Conservation (phyloP, 345 rosid genomes). For the Heritiera littoralis region DNA sequence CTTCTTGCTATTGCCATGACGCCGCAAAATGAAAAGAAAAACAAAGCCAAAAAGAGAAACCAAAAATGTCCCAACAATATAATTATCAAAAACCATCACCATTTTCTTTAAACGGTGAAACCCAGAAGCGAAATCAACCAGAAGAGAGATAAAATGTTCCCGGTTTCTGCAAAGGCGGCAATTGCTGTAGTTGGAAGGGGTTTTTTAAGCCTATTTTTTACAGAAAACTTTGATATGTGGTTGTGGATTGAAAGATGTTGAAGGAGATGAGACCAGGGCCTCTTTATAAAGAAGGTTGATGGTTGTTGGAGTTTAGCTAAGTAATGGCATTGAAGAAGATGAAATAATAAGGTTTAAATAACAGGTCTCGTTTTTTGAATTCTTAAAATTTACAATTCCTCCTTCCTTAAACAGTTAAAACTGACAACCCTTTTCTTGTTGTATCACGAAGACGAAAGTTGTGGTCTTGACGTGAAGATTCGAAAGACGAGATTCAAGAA, state of each 20-base stretch:
- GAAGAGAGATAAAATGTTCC: background rate
- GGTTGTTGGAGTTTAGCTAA: background rate
- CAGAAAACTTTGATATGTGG: background rate
- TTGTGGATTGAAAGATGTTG: background rate
- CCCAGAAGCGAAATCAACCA: background rate
- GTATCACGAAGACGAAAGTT: background rate
- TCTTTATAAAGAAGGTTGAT: background rate
- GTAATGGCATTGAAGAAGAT: background rate
- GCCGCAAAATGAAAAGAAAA: conserved; percentile 37
- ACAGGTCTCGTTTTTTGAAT: background rate
- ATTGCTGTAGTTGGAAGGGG: background rate
- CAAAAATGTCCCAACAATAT: conserved; percentile 34
- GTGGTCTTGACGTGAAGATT: background rate
- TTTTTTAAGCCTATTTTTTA: background rate
- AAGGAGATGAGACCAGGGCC: background rate
- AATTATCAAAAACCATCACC: conserved; percentile 20
- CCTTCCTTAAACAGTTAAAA: background rate
- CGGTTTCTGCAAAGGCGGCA: background rate
- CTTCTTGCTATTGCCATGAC: conserved; percentile 12
- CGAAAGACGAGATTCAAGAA: background rate
- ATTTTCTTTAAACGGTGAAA: conserved; percentile 10
- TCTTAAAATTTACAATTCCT: background rate
- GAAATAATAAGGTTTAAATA: background rate
- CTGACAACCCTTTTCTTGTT: background rate
- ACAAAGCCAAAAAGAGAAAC: conserved; percentile 35